Base-by-base conservation (phyloP, 345 rosid species). In the Populus alba region DNA sequence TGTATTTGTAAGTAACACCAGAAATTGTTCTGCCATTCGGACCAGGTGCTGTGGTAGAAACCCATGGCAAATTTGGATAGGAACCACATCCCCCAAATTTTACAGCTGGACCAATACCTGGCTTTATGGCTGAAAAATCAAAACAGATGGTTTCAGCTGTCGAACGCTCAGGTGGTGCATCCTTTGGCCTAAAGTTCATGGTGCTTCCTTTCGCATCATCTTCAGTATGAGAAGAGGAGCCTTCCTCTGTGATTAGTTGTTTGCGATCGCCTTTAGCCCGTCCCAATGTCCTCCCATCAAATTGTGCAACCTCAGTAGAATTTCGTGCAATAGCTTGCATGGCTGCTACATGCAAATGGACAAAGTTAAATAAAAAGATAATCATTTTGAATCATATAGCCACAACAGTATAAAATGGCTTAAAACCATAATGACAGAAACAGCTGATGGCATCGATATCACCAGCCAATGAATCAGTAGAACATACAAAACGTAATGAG, bases 61-160 rank as follows among this genome's bases (percentile, higher is more conserved):
- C 98, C 99, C 99, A 94, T 5, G 98, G 99, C 73, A 96, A 80
- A 83, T 94, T 90, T 10, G 99, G 98, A 51, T 75, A 86, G 17
- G 94, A 90, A 31, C 97, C 99, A 17, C 94, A 89, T 49, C 99
- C 98, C 73, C 97, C 98, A 77, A 96, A 91, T 77, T 94, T 96
- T 75, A 96, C 70, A 51, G 87, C 95, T 0, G 98, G 89, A 77
- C 89, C 92, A 77, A 96, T 91, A 35, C 98, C 99, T 1, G 93
- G 99, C 84, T 90, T 94, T 82, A 96, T 92, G 66, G 91, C 93
- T 0, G 95, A 88, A 68, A 91, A 87, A 86, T 94, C 97, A 39
- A 81, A 81, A 53, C 90, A 78, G 62, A 84, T 69, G 39, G 87
- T 88, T 39, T 91, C 98, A 4, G 86, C 81, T 2, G 86, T 63